Percentiles rank a stretch among this genome's conserved stretches.
Evolutionary conservation across 2,329 filamentous ascomycete genomes (phyloP).

Genomic region (Cladosporium colombiae): DNA sequence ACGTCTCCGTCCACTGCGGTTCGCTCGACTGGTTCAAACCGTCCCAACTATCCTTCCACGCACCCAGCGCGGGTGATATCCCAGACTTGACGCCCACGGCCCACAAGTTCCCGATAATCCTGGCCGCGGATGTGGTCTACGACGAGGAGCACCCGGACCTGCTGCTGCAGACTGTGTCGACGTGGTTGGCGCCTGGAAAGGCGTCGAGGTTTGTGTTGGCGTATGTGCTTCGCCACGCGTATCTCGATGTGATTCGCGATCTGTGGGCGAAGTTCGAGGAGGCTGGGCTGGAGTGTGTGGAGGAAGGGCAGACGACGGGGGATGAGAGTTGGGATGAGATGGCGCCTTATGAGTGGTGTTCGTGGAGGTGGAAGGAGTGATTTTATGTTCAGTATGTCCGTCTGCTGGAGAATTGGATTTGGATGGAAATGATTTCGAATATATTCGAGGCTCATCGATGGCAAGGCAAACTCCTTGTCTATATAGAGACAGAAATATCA

Average conservation of each 20-base stretch:
- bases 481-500: neutral
- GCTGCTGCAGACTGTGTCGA: slow-evolving; percentile 38
- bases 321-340: slow-evolving; percentile 41
- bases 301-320: slow-evolving; percentile 36
- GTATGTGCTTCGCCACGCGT: slow-evolving; percentile 44
- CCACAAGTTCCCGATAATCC: slow-evolving; percentile 39
- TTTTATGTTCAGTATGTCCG: too few relatives aligned
- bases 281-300: slow-evolving; percentile 39
- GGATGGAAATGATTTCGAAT: neutral
- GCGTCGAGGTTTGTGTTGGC: slow-evolving; percentile 41
- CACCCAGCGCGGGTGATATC: neutral
- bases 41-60: slow-evolving; percentile 13
- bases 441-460: neutral
- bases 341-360: slow-evolving; percentile 41
- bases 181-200: slow-evolving; percentile 37
- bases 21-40: slow-evolving; percentile 44
- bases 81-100: neutral
- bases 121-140: slow-evolving; percentile 48
- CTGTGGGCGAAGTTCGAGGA: slow-evolving; percentile 44
- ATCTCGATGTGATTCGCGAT: slow-evolving; percentile 46
- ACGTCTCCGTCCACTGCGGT: slow-evolving; percentile 29
- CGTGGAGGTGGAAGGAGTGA: slow-evolving; percentile 40
- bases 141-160: slow-evolving; percentile 44
- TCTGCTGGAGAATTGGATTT: neutral
- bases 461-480: neutral